Evolutionary conservation across 768 basidiomycete genomes (phyloP).

Genomic region (Megacollybia marginata): DNA sequence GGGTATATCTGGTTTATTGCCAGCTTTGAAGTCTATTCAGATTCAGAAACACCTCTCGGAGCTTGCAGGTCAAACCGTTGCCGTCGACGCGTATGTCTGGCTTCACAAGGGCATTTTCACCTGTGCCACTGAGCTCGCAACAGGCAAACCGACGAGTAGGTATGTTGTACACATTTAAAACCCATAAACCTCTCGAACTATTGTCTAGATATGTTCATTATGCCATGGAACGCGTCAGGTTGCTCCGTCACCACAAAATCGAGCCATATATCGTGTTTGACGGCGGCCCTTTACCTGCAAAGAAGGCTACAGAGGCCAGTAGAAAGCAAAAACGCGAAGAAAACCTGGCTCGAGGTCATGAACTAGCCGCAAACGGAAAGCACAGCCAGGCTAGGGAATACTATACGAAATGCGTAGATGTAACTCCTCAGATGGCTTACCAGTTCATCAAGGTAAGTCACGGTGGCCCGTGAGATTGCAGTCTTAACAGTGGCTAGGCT

Average conservation of each 20-base stretch:
- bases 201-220: conserved; percentile 85
- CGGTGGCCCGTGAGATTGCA: neutral
- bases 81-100: conserved; percentile 95
- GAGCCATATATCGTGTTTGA: conserved; percentile 93
- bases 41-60: conserved; percentile 71
- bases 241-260: conserved; percentile 79
- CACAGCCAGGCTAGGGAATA: conserved; percentile 76
- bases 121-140: conserved; percentile 87
- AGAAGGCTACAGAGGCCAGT: conserved; percentile 81
- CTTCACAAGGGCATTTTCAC: conserved; percentile 82
- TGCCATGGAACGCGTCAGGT: conserved; percentile 85
- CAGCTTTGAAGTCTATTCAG: conserved; percentile 87
- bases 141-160: conserved; percentile 78
- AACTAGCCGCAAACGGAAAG: conserved; percentile 71
- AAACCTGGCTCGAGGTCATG: conserved; percentile 65
- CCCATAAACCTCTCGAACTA: neutral
- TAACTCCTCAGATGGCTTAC: conserved; percentile 95
- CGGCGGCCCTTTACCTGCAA: conserved; percentile 92
- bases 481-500: conserved; percentile 46
- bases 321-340: conserved; percentile 73
- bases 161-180: conserved; percentile 28
- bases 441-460: conserved; percentile 86
- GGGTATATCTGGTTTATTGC: conserved; percentile 90
- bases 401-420: conserved; percentile 88
- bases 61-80: conserved; percentile 77